Evolutionary conservation across 768 basidiomycete genomes (phyloP).

Genomic region (Suillus alpinus): DNA sequence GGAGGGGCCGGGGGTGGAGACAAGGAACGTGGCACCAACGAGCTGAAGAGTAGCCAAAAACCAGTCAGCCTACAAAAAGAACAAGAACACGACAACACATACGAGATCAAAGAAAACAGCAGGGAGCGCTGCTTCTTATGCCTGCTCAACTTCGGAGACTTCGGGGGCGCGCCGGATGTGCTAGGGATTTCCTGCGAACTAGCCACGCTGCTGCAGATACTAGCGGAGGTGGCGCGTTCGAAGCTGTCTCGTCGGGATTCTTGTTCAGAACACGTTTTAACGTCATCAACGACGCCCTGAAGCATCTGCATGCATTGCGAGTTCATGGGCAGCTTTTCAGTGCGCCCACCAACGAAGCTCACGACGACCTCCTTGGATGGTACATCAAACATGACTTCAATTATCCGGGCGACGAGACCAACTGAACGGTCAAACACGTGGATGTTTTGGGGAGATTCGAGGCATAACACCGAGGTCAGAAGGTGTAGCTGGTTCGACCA

Average conservation of each 20-base stretch:
- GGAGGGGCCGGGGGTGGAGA: slow-evolving; percentile 20
- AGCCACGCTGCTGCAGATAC: slow-evolving; percentile 12
- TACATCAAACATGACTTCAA: slow-evolving; percentile 64
- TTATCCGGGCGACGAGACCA: slow-evolving; percentile 51
- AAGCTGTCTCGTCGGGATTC: slow-evolving; percentile 28
- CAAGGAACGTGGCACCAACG: slow-evolving; percentile 31
- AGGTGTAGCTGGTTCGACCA: slow-evolving; percentile 57
- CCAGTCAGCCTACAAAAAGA: slow-evolving; percentile 8
- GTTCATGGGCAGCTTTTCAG: slow-evolving; percentile 47
- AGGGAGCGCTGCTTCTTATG: slow-evolving; percentile 73
- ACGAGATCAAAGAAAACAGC: slow-evolving; percentile 68
- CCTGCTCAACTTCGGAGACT: slow-evolving; percentile 36
- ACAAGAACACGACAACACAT: slow-evolving; percentile 18
- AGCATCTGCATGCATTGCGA: slow-evolving; percentile 43
- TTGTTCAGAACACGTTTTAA: slow-evolving; percentile 44
- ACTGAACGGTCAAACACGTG: slow-evolving; percentile 62
- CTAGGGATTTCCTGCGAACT: slow-evolving; percentile 18
- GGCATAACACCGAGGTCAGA: slow-evolving; percentile 45
- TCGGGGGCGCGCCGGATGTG: slow-evolving; percentile 15
- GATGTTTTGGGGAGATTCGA: slow-evolving; percentile 49
- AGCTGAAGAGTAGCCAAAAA: slow-evolving; percentile 16
- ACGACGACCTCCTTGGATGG: slow-evolving; percentile 44
- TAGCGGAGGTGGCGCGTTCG: slow-evolving; percentile 26
- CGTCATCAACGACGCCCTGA: slow-evolving; percentile 49
- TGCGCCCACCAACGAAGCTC: slow-evolving; percentile 55